These are phyloP conservation scores for Cyberlindnera amylophila DNA, from an alignment of 805 yeast genomes.

Conservation along the genomic window DNA sequence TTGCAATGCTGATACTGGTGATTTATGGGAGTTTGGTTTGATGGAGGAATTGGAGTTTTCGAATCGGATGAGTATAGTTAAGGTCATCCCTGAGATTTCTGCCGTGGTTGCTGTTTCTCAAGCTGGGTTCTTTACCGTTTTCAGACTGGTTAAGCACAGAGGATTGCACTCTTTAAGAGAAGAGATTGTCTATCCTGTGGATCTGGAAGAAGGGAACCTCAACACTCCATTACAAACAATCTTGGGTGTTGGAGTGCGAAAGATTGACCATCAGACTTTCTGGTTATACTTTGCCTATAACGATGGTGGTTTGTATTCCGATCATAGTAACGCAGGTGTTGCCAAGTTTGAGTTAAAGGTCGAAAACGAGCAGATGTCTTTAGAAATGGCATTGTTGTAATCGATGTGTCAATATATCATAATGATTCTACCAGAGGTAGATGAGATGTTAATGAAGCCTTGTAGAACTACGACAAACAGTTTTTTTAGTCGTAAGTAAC, in stretches of 20 bases:
- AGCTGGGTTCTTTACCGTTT: constrained; percentile 39
- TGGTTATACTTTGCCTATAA: constrained; percentile 7
- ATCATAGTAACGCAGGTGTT: too few relatives aligned
- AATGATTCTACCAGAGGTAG: too few relatives aligned
- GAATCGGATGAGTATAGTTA: constrained; percentile 29
- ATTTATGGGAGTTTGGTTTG: constrained; percentile 35
- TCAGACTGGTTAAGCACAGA: constrained; percentile 39
- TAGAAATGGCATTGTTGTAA: too few relatives aligned
- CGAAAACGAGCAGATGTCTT: too few relatives aligned
- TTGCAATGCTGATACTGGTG: constrained; percentile 44
- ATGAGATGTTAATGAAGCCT: too few relatives aligned
- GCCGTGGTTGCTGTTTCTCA: constrained; percentile 42
- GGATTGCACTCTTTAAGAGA: constrained; percentile 42
- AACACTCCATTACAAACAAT: background rate
- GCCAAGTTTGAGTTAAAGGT: too few relatives aligned
- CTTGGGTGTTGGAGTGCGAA: constrained; percentile 6
- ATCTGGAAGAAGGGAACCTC: background rate
- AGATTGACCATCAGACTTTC: background rate
- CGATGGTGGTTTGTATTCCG: background rate
- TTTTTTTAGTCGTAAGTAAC: too few relatives aligned
- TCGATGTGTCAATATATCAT: too few relatives aligned
- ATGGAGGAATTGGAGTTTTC: constrained; percentile 13
- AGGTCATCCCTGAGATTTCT: constrained; percentile 36
- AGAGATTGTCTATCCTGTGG: constrained; percentile 25
- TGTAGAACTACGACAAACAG: too few relatives aligned